A percentile compares a stretch with the other conserved stretches of the same genome.
Evolutionary conservation across 495 filamentous ascomycete genomes (phyloP).

Genomic region (Neurospora sp.): DNA sequence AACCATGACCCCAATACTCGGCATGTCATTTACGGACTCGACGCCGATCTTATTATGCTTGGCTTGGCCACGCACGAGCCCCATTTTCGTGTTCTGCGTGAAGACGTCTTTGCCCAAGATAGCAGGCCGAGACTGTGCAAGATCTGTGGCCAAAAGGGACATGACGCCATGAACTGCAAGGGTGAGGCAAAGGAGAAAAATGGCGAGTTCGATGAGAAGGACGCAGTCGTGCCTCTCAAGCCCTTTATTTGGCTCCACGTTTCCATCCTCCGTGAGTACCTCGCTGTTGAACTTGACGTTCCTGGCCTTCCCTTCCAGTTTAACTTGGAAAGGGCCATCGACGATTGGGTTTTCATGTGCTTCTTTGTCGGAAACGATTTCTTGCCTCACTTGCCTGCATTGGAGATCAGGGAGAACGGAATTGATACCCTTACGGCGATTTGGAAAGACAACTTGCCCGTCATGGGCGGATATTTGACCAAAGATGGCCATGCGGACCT

Average conservation of each 20-base stretch:
- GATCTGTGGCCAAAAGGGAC: conserved; percentile 83
- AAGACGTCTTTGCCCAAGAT: conserved; percentile 93
- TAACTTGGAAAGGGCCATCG: conserved; percentile 89
- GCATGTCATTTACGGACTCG: conserved; percentile 91
- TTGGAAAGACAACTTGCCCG: conserved; percentile 85
- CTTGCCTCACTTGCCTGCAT: conserved; percentile 86
- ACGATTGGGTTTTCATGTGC: conserved; percentile 99
- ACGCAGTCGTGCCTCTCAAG: conserved; percentile 56
- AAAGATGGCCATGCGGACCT: conserved; percentile 90
- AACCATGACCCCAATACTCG: conserved; percentile 93
- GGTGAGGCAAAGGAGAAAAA: conserved; percentile 76
- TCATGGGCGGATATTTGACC: conserved; percentile 91
- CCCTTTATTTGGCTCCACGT: conserved; percentile 99
- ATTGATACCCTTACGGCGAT: conserved; percentile 94
- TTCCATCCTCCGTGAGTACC: conserved; percentile 81
- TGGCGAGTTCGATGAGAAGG: conserved; percentile 79
- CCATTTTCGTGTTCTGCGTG: conserved; percentile 91
- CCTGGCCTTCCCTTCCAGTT: conserved; percentile 65
- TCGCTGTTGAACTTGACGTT: conserved; percentile 78
- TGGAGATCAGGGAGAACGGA: conserved; percentile 94
- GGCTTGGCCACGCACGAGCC: conserved; percentile 95
- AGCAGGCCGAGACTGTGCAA: conserved; percentile 69
- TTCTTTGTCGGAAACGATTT: conserved; percentile 99
- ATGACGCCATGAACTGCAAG: conserved; percentile 72
- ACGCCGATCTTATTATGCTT: conserved; percentile 98